These are phyloP conservation scores for Phytopythium mirpurense DNA, from an alignment of 352 stramenopile genomes.

Conservation along the genomic window DNA sequence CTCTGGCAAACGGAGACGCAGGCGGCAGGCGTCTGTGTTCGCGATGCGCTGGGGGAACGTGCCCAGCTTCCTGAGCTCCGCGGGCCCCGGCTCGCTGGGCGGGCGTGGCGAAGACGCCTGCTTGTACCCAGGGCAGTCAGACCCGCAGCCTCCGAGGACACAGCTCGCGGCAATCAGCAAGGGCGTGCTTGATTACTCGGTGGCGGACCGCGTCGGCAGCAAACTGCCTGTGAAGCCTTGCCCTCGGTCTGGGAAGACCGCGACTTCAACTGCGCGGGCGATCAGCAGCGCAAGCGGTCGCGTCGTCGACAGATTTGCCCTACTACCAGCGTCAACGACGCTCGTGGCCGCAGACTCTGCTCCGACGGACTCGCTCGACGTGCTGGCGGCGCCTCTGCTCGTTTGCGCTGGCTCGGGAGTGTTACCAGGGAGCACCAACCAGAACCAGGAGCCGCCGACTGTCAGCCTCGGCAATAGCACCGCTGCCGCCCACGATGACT, in stretches of 20 bases:
- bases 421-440: constrained; percentile 4
- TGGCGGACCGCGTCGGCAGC: not conserved
- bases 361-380: too few species aligned
- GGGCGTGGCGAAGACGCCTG: constrained; percentile 13
- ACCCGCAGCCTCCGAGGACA: not conserved
- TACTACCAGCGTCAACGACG: not conserved
- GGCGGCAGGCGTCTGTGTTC: too few species aligned
- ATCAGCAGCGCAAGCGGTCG: not conserved
- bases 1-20: too few species aligned
- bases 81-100: constrained; percentile 11
- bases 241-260: not conserved
- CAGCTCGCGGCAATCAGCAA: not conserved
- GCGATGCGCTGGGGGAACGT: constrained; percentile 3
- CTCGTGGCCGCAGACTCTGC: not conserved
- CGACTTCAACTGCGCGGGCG: not conserved
- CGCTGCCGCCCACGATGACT: not conserved
- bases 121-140: constrained; percentile 8
- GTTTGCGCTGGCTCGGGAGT: constrained; percentile 3
- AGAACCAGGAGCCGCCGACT: not conserved
- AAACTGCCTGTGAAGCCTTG: not conserved
- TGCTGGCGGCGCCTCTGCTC: not conserved
- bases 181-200: too few species aligned
- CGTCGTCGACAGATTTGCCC: not conserved
- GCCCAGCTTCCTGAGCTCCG: constrained; percentile 2
- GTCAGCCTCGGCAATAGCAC: not conserved